These are phyloP conservation scores for Aspergillus sclerotialis DNA, from an alignment of 2,329 filamentous ascomycete species.

Conservation along the genomic window DNA sequence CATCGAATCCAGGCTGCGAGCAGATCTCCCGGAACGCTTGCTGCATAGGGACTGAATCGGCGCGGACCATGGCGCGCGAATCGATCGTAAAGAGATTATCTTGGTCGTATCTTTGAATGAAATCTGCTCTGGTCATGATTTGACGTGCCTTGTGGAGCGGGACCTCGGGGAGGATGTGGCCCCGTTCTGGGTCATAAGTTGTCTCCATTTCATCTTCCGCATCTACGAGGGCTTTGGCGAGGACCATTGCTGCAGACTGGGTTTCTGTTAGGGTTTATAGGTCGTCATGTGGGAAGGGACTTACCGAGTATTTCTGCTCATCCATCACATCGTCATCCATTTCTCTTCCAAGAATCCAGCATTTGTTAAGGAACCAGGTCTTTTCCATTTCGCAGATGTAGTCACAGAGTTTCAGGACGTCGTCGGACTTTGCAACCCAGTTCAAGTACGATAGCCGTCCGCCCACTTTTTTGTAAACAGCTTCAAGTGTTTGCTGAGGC, in stretches of 20 bases:
- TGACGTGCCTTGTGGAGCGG: constrained; percentile 77
- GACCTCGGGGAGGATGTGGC: constrained; percentile 72
- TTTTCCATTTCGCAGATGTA: constrained; percentile 64
- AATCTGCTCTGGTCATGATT: constrained; percentile 93
- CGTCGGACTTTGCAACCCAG: constrained; percentile 73
- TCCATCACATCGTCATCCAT: constrained; percentile 99
- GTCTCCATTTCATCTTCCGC: constrained; percentile 57
- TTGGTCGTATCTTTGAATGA: constrained; percentile 86
- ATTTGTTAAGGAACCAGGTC: constrained; percentile 73
- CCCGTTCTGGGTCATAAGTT: constrained; percentile 58
- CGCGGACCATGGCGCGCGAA: constrained; percentile 75
- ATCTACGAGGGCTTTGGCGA: constrained; percentile 86
- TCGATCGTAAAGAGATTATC: constrained; percentile 95
- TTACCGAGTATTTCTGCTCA: constrained; percentile 87
- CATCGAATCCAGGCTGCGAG: constrained; percentile 65
- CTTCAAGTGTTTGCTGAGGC: constrained; percentile 51
- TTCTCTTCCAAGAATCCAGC: constrained; percentile 65
- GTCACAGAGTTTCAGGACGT: constrained; percentile 76
- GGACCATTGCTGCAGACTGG: constrained; percentile 82
- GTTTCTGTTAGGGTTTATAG: constrained; percentile 10
- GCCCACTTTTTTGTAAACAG: constrained; percentile 80
- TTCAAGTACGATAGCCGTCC: constrained; percentile 84
- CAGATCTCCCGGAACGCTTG: constrained; percentile 84
- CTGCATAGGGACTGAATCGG: constrained; percentile 95
- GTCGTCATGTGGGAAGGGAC: constrained; percentile 25